These are phyloP conservation scores for Talaromyces sp. DNA, from an alignment of 2,329 filamentous ascomycete species.

Conservation along the genomic window DNA sequence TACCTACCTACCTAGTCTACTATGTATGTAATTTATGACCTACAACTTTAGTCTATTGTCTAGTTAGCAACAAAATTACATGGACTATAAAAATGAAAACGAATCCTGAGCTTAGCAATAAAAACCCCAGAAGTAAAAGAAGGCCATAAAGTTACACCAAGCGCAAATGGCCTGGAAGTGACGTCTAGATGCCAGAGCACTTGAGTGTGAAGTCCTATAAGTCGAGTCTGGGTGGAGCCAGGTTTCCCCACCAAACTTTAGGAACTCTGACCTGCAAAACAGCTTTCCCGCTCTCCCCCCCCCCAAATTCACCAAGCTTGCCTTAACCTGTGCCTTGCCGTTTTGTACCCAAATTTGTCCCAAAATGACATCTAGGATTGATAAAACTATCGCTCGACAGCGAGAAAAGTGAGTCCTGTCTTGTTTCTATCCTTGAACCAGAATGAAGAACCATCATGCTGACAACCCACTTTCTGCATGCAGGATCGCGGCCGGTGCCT, in stretches of 20 bases:
- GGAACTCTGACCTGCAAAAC: conserved; percentile 16
- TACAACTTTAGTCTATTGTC: too few relatives aligned
- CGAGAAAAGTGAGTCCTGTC: conserved; percentile 66
- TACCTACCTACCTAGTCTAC: too few relatives aligned
- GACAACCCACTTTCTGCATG: conserved; percentile 16
- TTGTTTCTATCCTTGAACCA: background rate
- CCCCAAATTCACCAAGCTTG: background rate
- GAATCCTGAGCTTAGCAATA: too few relatives aligned
- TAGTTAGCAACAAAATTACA: too few relatives aligned
- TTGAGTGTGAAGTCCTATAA: too few relatives aligned
- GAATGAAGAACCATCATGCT: conserved; percentile 6
- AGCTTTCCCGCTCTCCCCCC: conserved; percentile 11
- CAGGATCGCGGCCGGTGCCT: conserved; percentile 86
- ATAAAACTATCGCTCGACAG: conserved; percentile 73
- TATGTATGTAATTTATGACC: too few relatives aligned
- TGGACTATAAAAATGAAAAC: too few relatives aligned
- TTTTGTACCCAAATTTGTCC: background rate
- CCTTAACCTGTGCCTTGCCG: conserved; percentile 3
- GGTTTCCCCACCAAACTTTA: conserved; percentile 6
- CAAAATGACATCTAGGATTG: conserved; percentile 55
- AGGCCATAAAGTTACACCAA: too few relatives aligned
- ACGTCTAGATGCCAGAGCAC: too few relatives aligned
- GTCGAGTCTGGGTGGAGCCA: background rate
- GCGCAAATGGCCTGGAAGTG: too few relatives aligned
- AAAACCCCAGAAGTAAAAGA: too few relatives aligned